phyloP scores from a whole-genome alignment of 768 basidiomycete species.

The Pholiota conissans region DNA sequence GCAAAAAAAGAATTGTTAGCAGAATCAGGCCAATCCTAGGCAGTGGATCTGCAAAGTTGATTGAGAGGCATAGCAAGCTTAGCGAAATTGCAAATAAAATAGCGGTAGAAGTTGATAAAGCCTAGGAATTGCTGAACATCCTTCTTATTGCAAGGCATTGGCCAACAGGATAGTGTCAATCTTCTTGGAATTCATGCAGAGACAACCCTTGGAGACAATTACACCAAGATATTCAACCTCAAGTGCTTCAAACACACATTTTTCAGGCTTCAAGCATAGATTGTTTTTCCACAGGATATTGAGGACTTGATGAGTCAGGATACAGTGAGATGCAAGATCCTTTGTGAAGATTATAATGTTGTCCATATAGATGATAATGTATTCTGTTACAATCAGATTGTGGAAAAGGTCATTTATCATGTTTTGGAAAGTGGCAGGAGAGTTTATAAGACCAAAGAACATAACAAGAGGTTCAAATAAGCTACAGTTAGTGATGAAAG shows the following conservation, averaged over 20 bases:
- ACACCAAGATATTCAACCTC: too few species aligned
- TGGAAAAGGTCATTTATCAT: conserved; percentile 42
- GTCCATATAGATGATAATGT: too few species aligned
- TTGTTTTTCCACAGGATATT: not conserved
- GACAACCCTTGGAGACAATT: conserved; percentile 17
- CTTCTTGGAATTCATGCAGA: conserved; percentile 19
- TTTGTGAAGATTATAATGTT: too few species aligned
- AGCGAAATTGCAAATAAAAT: conserved; percentile 29
- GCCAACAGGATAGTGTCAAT: conserved; percentile 30
- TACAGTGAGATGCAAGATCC: not conserved
- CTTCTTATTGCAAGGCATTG: conserved; percentile 21
- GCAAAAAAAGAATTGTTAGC: not conserved
- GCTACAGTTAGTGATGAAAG: conserved; percentile 38
- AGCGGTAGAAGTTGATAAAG: not conserved
- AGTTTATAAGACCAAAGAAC: too few species aligned
- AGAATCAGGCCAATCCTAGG: not conserved
- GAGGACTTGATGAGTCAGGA: not conserved
- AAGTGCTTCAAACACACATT: too few species aligned
- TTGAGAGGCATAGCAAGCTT: conserved; percentile 24
- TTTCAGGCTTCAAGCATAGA: not conserved
- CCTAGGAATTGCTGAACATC: conserved; percentile 25
- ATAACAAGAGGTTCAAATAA: too few species aligned
- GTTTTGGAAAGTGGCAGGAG: too few species aligned
- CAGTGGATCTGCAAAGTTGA: conserved; percentile 3
- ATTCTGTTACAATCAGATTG: conserved; percentile 24